A percentile compares a stretch with the other conserved stretches of the same genome.
Conservation (phyloP, 75 land plant species). For the Sequoiadendron giganteum region DNA sequence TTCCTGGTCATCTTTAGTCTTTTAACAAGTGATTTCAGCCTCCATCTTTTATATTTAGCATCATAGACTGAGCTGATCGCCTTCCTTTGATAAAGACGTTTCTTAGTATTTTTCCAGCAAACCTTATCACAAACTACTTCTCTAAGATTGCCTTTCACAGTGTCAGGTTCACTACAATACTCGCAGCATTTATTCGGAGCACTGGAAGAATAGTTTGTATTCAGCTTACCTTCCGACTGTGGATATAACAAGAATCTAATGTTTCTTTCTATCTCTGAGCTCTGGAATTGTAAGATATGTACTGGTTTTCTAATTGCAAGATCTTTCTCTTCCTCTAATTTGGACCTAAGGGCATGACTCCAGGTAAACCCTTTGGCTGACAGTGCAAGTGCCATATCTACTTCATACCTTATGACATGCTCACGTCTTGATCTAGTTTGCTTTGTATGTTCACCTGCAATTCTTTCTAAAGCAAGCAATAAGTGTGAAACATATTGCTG, state of each 20-base stretch:
- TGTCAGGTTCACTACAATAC: background rate
- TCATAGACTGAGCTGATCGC: background rate
- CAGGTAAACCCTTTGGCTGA: background rate
- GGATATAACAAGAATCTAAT: background rate
- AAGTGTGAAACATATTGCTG: constrained; percentile 3
- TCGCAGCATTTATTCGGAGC: background rate
- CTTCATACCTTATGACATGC: background rate
- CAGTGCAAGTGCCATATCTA: background rate
- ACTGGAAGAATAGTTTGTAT: background rate
- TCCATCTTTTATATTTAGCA: background rate
- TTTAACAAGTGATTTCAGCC: background rate
- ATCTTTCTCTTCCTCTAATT: background rate
- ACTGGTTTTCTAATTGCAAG: background rate
- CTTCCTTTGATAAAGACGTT: background rate
- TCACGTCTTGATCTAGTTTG: background rate
- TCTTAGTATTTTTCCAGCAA: background rate
- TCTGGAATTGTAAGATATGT: background rate
- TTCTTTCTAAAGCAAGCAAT: background rate
- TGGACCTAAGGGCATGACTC: constrained; percentile 1
- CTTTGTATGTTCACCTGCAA: background rate
- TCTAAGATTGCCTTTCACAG: background rate
- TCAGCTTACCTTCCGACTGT: background rate
- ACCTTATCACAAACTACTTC: background rate
- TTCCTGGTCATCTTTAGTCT: background rate
- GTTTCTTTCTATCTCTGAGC: background rate